A percentile compares a stretch with the other conserved stretches of the same genome.
Evolutionary conservation across 345 rosid species (phyloP).

Genomic region (Aethionema arabicum): DNA sequence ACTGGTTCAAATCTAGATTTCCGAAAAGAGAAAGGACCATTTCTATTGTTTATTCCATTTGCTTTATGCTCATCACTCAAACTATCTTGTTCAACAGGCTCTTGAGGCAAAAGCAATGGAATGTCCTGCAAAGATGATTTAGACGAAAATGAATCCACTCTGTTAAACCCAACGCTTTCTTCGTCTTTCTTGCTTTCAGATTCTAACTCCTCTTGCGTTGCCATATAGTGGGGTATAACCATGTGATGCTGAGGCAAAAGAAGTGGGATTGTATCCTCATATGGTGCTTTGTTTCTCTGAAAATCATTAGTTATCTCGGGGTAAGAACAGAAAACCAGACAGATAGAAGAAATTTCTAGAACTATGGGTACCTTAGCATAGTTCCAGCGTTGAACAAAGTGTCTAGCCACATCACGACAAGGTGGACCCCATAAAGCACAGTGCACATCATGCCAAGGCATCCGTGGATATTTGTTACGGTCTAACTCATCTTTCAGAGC

Average conservation of each 20-base stretch:
- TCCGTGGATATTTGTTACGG: constrained; percentile 85
- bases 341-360: constrained; percentile 17
- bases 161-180: constrained; percentile 45
- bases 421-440: constrained; percentile 99
- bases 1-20: constrained; percentile 55
- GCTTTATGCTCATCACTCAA: constrained; percentile 42
- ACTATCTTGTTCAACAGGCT: constrained; percentile 56
- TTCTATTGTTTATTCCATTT: constrained; percentile 46
- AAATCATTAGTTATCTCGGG: constrained; percentile 18
- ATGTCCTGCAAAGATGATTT: constrained; percentile 80
- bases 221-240: constrained; percentile 98
- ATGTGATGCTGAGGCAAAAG: constrained; percentile 99
- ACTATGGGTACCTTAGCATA: constrained; percentile 76
- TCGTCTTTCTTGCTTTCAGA: constrained; percentile 47
- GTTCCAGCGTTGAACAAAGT: constrained; percentile 99
- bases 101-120: constrained; percentile 91
- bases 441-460: constrained; percentile 99
- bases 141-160: constrained; percentile 78
- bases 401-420: constrained; percentile 94
- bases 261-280: constrained; percentile 91
- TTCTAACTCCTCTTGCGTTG: constrained; percentile 54
- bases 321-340: constrained; percentile 14
- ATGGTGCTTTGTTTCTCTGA: constrained; percentile 93
- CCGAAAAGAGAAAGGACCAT: constrained; percentile 55
- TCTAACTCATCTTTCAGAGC: constrained; percentile 89